Evolutionary conservation across 2,329 filamentous ascomycete species (phyloP).

Genomic region (Ciborinia camelliae): DNA sequence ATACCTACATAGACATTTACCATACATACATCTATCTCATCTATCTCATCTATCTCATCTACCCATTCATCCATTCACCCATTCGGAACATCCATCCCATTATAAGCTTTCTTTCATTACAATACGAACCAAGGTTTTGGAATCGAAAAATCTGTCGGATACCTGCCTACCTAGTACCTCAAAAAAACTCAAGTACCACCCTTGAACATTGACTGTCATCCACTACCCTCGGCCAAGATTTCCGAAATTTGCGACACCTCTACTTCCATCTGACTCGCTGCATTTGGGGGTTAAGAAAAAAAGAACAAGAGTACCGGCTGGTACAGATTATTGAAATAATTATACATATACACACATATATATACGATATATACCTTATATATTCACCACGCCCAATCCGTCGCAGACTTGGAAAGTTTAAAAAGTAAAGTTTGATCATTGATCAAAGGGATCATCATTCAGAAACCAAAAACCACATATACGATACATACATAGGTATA

Average conservation of each 20-base stretch:
- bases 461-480: no score
- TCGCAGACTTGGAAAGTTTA: conserved; percentile 11
- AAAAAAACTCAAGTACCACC: background rate
- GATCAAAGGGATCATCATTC: conserved; percentile 7
- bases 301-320: background rate
- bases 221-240: conserved; percentile 15
- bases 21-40: background rate
- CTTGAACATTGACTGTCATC: conserved; percentile 9
- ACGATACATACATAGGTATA: no score
- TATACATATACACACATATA: no score
- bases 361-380: no score
- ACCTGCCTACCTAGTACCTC: background rate
- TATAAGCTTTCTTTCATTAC: background rate
- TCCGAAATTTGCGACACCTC: conserved; percentile 16
- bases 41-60: background rate
- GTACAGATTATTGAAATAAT: no score
- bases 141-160: background rate
- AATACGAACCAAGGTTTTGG: conserved; percentile 9
- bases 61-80: no score
- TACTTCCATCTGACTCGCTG: conserved; percentile 14
- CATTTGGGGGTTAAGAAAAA: background rate
- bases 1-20: background rate
- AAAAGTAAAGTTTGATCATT: no score
- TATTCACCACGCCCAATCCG: background rate
- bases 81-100: background rate